Evolutionary conservation across 1,284 basidiomycete genomes (phyloP).

Genomic region (Trichosporon sp.): DNA sequence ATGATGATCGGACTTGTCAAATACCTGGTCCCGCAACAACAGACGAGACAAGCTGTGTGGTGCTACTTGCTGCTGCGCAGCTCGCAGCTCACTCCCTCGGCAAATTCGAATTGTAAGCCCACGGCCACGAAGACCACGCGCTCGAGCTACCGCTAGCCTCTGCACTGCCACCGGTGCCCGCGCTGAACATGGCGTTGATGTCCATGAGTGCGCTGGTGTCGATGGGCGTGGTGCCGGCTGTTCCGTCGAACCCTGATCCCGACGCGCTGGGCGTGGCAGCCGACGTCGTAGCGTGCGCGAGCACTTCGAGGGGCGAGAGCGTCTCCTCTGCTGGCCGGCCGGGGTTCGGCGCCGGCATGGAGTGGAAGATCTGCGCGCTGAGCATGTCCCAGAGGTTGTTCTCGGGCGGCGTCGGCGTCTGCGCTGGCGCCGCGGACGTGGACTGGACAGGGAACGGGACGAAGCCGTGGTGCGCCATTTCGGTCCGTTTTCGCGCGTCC

Average conservation of each 20-base stretch:
- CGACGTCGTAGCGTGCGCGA: not conserved
- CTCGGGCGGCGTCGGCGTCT: not conserved
- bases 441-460: not conserved
- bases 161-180: not conserved
- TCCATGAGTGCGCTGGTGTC: not conserved
- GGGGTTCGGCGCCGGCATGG: not conserved
- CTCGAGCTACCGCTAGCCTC: not conserved
- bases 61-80: not conserved
- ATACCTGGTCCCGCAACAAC: too few species aligned
- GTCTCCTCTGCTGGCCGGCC: not conserved
- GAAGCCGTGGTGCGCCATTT: not conserved
- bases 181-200: not conserved
- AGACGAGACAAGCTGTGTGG: not conserved
- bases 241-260: not conserved
- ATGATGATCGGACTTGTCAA: too few species aligned
- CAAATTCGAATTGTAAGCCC: not conserved
- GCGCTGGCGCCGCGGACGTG: not conserved
- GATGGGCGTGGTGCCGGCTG: not conserved
- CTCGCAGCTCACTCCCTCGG: not conserved
- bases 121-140: not conserved
- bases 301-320: not conserved
- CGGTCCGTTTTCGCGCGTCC: not conserved
- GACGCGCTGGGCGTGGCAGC: not conserved
- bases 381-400: constrained; percentile 1
- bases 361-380: not conserved